Percentiles rank a stretch among this genome's conserved stretches.
phyloP scores from a whole-genome alignment of 768 basidiomycete species.

The Mycena rebaudengoi region DNA sequence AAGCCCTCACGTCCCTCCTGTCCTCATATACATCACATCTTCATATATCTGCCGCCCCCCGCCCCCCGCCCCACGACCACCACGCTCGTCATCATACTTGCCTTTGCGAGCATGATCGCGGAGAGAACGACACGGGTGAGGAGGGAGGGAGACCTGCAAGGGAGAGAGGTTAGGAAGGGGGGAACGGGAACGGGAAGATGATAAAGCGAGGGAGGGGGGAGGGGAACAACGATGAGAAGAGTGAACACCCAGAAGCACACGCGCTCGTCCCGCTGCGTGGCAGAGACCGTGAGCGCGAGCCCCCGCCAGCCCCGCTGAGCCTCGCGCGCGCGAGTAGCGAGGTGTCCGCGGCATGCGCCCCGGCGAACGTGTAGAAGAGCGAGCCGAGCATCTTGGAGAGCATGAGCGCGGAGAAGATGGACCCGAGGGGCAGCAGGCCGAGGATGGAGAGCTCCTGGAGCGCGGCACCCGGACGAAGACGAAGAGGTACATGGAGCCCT shows the following conservation, averaged over 20 bases:
- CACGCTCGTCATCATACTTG: slow-evolving; percentile 64
- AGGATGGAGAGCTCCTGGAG: slow-evolving; percentile 66
- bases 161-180: too few species aligned
- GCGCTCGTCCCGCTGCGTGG: slow-evolving; percentile 52
- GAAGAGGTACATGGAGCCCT: slow-evolving; percentile 87
- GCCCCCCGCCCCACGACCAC: too few species aligned
- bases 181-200: too few species aligned
- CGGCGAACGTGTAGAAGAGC: slow-evolving; percentile 60
- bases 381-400: too few species aligned
- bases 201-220: too few species aligned
- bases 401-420: slow-evolving; percentile 82
- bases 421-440: slow-evolving; percentile 69
- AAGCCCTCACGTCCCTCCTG: too few species aligned
- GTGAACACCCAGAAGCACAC: slow-evolving; percentile 79
- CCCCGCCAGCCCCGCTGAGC: slow-evolving; percentile 73
- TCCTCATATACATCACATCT: too few species aligned
- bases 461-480: slow-evolving; percentile 83
- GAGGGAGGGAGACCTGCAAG: too few species aligned
- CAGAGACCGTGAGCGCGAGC: slow-evolving; percentile 61
- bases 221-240: too few species aligned
- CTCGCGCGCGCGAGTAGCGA: slow-evolving; percentile 69
- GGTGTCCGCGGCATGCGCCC: slow-evolving; percentile 30
- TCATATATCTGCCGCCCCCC: too few species aligned
- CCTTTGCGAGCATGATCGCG: slow-evolving; percentile 65
- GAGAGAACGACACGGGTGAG: slow-evolving; percentile 44